Evolutionary conservation across 2,329 filamentous ascomycete species (phyloP).

Genomic region (Monosporascus sp.): DNA sequence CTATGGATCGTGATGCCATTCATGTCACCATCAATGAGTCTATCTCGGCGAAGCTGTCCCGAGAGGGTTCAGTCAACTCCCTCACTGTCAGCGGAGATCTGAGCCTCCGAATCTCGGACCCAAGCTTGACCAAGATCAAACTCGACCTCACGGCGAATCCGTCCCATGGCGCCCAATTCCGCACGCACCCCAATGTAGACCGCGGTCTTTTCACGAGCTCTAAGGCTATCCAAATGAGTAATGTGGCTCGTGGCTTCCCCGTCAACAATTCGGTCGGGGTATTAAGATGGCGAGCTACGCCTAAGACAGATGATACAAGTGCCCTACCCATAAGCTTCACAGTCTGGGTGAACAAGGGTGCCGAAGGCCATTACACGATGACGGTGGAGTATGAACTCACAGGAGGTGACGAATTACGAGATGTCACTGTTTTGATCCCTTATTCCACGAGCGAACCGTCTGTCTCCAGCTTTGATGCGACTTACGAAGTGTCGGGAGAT

Average conservation of each 20-base stretch:
- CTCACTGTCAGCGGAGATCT: constrained; percentile 90
- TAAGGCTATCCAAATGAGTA: constrained; percentile 85
- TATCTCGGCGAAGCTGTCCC: constrained; percentile 83
- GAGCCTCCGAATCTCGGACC: constrained; percentile 83
- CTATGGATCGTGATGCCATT: constrained; percentile 75
- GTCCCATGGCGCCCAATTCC: constrained; percentile 82
- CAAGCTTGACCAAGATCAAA: constrained; percentile 86
- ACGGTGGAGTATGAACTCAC: constrained; percentile 95
- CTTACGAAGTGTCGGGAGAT: constrained; percentile 90
- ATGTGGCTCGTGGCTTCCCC: constrained; percentile 82
- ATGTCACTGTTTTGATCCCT: constrained; percentile 84
- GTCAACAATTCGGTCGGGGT: constrained; percentile 92
- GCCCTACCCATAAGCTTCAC: constrained; percentile 92
- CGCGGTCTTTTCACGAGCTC: constrained; percentile 77
- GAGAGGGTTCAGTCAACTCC: constrained; percentile 81
- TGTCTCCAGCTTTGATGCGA: constrained; percentile 88
- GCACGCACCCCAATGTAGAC: constrained; percentile 95
- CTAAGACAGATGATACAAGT: constrained; percentile 72
- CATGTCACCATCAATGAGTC: constrained; percentile 83
- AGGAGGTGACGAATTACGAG: constrained; percentile 69
- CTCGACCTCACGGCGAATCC: constrained; percentile 72
- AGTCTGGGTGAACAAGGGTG: constrained; percentile 92
- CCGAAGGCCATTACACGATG: constrained; percentile 75
- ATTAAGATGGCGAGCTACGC: constrained; percentile 83
- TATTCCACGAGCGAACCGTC: constrained; percentile 80